A percentile compares a stretch with the other conserved stretches of the same genome.
Evolutionary conservation across 23 red algal genomes (phyloP).

Genomic region (Gracilariopsis chorda): DNA sequence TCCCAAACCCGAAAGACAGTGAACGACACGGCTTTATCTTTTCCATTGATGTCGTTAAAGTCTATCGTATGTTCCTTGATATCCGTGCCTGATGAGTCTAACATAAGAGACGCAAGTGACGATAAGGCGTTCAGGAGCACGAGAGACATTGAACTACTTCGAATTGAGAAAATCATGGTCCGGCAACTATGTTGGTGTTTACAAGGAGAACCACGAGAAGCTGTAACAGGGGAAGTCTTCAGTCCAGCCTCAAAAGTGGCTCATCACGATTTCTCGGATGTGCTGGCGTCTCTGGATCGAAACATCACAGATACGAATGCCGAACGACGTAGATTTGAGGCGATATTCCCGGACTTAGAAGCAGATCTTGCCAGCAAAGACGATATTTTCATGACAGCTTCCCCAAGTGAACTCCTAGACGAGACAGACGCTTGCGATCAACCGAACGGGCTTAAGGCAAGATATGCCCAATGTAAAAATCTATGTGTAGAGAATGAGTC

Average conservation of each 20-base stretch:
- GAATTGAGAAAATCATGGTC: slow-evolving; percentile 47
- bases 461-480: not conserved
- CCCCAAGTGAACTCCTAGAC: not conserved
- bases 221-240: not conserved
- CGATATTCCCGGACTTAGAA: not conserved
- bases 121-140: not conserved
- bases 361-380: not conserved
- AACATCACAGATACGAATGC: not conserved
- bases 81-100: slow-evolving; percentile 43
- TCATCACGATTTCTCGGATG: not conserved
- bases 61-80: slow-evolving; percentile 24
- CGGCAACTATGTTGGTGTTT: slow-evolving; percentile 7
- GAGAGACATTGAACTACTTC: slow-evolving; percentile 41
- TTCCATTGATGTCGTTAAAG: slow-evolving; percentile 20
- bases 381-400: not conserved
- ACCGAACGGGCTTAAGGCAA: not conserved
- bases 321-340: slow-evolving; percentile 1
- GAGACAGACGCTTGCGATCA: not conserved
- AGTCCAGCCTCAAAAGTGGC: not conserved
- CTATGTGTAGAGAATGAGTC: not conserved
- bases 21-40: not conserved
- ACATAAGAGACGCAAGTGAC: not conserved
- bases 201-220: not conserved
- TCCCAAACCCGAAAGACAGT: not conserved
- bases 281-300: not conserved